Conservation (phyloP, 2,329 filamentous ascomycete genomes). For the Dactylellina parvicollis region DNA sequence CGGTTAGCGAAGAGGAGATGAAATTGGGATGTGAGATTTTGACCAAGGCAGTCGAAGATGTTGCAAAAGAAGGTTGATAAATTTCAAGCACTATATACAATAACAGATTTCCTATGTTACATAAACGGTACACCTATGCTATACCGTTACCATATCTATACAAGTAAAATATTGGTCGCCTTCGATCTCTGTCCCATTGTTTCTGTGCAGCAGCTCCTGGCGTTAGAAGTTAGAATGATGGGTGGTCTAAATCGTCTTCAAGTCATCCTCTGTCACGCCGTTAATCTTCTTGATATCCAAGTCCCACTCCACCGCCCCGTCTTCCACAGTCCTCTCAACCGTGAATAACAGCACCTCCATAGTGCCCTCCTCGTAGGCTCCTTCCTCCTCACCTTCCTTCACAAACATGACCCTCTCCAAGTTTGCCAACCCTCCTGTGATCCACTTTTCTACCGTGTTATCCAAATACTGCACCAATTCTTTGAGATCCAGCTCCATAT, state of each 20-base stretch:
- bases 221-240: too few species aligned
- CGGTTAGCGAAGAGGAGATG: constrained; percentile 62
- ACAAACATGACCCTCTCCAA: constrained; percentile 35
- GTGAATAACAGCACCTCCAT: not conserved
- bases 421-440: not conserved
- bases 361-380: not conserved
- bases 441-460: constrained; percentile 6
- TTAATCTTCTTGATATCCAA: not conserved
- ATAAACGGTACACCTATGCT: not conserved
- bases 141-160: constrained; percentile 7
- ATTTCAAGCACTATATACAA: not conserved
- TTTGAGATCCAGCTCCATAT: not conserved
- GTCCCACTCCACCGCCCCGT: not conserved
- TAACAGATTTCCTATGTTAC: not conserved
- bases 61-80: constrained; percentile 58
- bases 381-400: not conserved
- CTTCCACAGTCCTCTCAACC: not conserved
- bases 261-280: not conserved
- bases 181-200: too few species aligned
- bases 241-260: constrained; percentile 6
- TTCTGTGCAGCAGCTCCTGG: too few species aligned
- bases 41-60: constrained; percentile 60
- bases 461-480: constrained; percentile 1
- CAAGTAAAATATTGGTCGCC: too few species aligned
- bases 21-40: constrained; percentile 60